phyloP scores from a whole-genome alignment of 176 grass and related monocot species.

The Oropetium thomaeum region DNA sequence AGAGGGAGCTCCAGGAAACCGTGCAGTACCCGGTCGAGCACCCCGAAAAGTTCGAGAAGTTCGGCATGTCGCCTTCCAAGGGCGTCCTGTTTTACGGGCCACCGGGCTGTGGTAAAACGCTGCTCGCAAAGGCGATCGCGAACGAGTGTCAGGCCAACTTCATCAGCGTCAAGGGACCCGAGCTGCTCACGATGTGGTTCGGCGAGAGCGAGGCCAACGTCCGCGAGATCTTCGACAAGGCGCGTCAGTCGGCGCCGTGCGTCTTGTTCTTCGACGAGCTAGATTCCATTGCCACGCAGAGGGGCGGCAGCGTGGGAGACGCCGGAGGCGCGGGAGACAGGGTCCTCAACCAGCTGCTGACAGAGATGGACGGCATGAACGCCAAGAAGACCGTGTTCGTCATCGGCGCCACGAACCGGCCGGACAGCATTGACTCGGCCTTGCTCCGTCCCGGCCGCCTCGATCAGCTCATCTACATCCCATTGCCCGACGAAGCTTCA shows the following conservation, averaged over 20 bases:
- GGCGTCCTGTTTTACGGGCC: slow-evolving; percentile 68
- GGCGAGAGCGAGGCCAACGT: slow-evolving; percentile 73
- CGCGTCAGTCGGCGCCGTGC: slow-evolving; percentile 51
- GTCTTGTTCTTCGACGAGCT: slow-evolving; percentile 77
- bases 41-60: slow-evolving; percentile 64
- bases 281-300: slow-evolving; percentile 54
- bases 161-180: slow-evolving; percentile 61
- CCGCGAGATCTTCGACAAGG: slow-evolving; percentile 64
- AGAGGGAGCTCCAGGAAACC: slow-evolving; percentile 65
- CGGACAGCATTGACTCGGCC: slow-evolving; percentile 59
- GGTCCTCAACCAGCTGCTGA: slow-evolving; percentile 65
- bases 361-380: slow-evolving; percentile 71
- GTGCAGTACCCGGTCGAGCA: slow-evolving; percentile 71
- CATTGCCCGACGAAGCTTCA: slow-evolving; percentile 55
- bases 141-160: slow-evolving; percentile 80
- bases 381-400: slow-evolving; percentile 75
- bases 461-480: slow-evolving; percentile 69
- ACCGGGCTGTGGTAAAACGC: slow-evolving; percentile 58
- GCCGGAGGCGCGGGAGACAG: slow-evolving; percentile 47
- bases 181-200: slow-evolving; percentile 75
- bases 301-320: slow-evolving; percentile 47
- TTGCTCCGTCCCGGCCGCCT: slow-evolving; percentile 61
- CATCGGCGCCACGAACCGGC: slow-evolving; percentile 62
- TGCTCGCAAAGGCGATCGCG: slow-evolving; percentile 63
- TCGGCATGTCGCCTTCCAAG: slow-evolving; percentile 63